Conservation (phyloP, 192 early-diverging fungal genomes). For the Gaertneriomyces sp. region DNA sequence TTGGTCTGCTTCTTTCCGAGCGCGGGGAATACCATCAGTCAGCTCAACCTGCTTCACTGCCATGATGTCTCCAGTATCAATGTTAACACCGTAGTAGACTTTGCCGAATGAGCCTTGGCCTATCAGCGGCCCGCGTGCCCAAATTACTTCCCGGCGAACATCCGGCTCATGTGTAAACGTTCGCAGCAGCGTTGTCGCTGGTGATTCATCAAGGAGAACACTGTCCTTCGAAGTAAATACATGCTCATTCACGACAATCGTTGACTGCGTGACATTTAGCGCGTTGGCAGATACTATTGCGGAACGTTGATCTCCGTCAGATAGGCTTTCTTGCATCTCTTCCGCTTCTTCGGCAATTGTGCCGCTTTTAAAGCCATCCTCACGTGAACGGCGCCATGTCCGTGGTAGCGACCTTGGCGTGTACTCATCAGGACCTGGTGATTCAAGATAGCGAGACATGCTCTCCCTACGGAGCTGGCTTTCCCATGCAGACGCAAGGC, state of each 20-base stretch:
- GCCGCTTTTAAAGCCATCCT: too few relatives aligned
- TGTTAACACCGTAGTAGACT: slow-evolving; percentile 90
- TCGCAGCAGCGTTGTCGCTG: slow-evolving; percentile 2
- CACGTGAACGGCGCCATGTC: too few relatives aligned
- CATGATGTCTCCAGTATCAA: slow-evolving; percentile 78
- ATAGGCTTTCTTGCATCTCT: too few relatives aligned
- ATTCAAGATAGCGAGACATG: too few relatives aligned
- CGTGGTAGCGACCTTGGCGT: too few relatives aligned
- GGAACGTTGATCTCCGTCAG: too few relatives aligned
- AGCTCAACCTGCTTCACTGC: slow-evolving; percentile 54
- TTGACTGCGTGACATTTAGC: neutral
- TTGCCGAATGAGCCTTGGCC: slow-evolving; percentile 90
- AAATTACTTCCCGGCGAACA: slow-evolving; percentile 41
- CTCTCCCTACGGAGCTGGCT: too few relatives aligned
- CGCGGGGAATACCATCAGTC: slow-evolving; percentile 6
- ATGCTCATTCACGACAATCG: neutral
- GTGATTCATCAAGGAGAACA: neutral
- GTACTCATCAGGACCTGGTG: too few relatives aligned
- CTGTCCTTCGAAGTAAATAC: neutral
- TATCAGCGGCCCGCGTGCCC: slow-evolving; percentile 92
- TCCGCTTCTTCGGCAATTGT: too few relatives aligned
- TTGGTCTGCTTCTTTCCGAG: neutral
- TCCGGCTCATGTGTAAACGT: slow-evolving; percentile 30
- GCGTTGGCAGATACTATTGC: too few relatives aligned
- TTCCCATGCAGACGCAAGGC: too few relatives aligned